A percentile compares a stretch with the other conserved stretches of the same genome.
These are phyloP conservation scores for Claviceps sp. DNA, from an alignment of 2,329 filamentous ascomycete species.

Conservation along the genomic window DNA sequence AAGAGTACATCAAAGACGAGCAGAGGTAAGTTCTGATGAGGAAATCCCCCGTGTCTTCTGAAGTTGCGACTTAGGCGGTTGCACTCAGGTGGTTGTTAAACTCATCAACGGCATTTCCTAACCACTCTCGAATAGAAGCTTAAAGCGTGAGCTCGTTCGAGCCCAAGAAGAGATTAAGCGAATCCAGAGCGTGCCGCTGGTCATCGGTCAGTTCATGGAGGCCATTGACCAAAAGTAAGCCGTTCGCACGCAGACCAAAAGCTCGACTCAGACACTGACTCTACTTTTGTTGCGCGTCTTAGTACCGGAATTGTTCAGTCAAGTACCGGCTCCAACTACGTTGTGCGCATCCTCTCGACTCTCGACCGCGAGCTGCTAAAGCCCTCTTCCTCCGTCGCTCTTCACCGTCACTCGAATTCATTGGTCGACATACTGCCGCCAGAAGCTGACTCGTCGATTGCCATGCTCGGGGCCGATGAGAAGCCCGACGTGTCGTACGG, in stretches of 20 bases:
- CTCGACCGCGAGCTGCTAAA: conserved; percentile 97
- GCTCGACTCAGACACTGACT: neutral
- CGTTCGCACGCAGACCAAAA: neutral
- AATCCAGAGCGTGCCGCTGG: conserved; percentile 93
- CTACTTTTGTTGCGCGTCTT: conserved; percentile 2
- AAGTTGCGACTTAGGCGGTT: neutral
- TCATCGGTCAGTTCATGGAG: conserved; percentile 99
- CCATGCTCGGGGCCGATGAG: conserved; percentile 92
- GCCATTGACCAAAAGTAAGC: conserved; percentile 95
- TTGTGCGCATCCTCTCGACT: conserved; percentile 93
- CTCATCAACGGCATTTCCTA: neutral
- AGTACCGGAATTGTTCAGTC: conserved; percentile 98
- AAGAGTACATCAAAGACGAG: conserved; percentile 99
- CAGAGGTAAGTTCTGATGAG: conserved; percentile 49
- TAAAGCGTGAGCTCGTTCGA: conserved; percentile 93
- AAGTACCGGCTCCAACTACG: conserved; percentile 96
- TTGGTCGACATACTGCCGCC: conserved; percentile 98
- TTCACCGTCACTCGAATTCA: conserved; percentile 96
- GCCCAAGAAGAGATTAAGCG: conserved; percentile 99
- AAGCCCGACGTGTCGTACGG: conserved; percentile 98
- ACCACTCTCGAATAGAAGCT: conserved; percentile 43
- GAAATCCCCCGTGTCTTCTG: neutral
- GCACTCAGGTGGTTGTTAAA: neutral
- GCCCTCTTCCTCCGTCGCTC: conserved; percentile 90
- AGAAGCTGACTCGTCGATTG: conserved; percentile 95